Percentiles rank a stretch among this genome's conserved stretches.
Evolutionary conservation across 257 asterid genomes (phyloP).

Genomic region (Jasminum sambac): DNA sequence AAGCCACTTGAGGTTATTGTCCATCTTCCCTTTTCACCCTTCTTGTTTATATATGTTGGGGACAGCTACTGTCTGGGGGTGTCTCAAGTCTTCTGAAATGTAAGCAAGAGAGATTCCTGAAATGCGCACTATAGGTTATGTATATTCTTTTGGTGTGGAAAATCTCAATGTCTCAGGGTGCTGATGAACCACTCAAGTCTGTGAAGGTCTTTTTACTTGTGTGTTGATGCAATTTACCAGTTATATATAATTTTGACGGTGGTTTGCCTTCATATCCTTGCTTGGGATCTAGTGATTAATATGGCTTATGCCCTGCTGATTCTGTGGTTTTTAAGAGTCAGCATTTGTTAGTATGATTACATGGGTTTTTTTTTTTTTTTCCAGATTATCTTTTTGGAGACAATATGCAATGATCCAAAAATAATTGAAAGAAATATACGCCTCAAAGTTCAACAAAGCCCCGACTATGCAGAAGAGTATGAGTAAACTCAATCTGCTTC

Average conservation of each 20-base stretch:
- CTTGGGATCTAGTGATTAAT: not conserved
- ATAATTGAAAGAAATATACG: constrained; percentile 97
- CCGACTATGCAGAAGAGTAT: constrained; percentile 97
- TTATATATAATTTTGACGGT: not conserved
- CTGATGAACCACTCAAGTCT: not conserved
- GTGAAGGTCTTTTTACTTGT: not conserved
- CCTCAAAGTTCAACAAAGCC: constrained; percentile 99
- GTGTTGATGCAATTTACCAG: constrained; percentile 4
- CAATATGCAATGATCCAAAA: constrained; percentile 81
- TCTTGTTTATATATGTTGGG: not conserved
- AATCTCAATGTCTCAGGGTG: not conserved
- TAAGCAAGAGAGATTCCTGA: not conserved
- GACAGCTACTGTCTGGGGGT: not conserved
- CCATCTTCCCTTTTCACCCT: not conserved
- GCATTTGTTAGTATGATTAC: constrained; percentile 18
- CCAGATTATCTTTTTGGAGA: constrained; percentile 93
- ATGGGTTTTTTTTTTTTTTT: constrained; percentile 20
- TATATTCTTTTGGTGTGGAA: not conserved
- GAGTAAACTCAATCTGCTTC: constrained; percentile 30
- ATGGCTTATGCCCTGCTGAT: constrained; percentile 4
- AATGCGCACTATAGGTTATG: not conserved
- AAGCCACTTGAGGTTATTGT: not conserved
- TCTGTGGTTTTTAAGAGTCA: constrained; percentile 20
- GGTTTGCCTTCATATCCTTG: constrained; percentile 12
- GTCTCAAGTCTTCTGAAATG: not conserved